Base-by-base conservation (phyloP, 1,139 yeast species). In the Pichia sp. region DNA sequence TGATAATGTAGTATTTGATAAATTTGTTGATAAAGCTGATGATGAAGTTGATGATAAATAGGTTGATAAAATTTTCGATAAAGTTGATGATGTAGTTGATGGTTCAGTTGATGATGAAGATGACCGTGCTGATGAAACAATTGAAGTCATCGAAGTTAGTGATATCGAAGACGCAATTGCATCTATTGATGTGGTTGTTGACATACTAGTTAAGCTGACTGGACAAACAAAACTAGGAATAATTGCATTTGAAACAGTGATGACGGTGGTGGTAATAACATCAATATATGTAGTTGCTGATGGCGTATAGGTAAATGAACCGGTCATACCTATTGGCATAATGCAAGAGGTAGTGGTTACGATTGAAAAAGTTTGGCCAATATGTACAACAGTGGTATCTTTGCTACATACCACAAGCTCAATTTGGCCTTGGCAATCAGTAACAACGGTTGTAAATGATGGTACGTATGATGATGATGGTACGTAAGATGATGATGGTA, bases 201-300 rank as follows among this genome's bases (percentile, higher is more conserved):
- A n/a, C n/a, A 9, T 7, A 6, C n/a, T n/a, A n/a, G n/a, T n/a
- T n/a, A n/a, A n/a, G n/a, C n/a, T n/a, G n/a, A 11, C 23, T 16
- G 48, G 45, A 34, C 52, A 49, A 4, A 35, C 22, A 41, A 48
- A 50, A 2, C 27, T 33, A 26, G 52, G 48, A 11, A 41, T 29
- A 29, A 45, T 35, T 11, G 33, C 37, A 27, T 50, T 50, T 9
- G 45, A 32, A 12, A 46, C 38, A 10, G 41, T 40, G 6, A 50
- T 31, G 7, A 40, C 39, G 20, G 48, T 31, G 1, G 41, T 39
- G 4, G 38, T 33, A 4, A 31, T 31, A 3, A 23, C 35, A 24
- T 35, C 43, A 8, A 34, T 6, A 24, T 43, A 41, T 5, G 43
- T 39, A 5, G 46, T 36, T 1, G 42, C 29, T 4, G 35, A 37